A percentile compares a stretch with the other conserved stretches of the same genome.
Evolutionary conservation across 2,329 filamentous ascomycete species (phyloP).

Genomic region (Xylariaceae sp.): DNA sequence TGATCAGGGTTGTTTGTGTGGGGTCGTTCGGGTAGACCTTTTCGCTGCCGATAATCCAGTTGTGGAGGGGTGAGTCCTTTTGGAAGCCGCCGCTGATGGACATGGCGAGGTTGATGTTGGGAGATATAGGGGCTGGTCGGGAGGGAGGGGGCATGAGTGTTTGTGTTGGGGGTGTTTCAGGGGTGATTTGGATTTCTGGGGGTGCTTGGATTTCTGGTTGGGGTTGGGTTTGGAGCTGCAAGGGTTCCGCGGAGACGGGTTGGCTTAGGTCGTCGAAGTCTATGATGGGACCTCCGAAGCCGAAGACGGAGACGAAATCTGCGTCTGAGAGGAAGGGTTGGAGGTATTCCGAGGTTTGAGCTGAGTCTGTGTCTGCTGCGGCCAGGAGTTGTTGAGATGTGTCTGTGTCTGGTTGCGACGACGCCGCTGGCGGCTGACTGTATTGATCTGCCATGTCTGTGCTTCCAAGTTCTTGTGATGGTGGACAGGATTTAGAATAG

Average conservation of each 20-base stretch:
- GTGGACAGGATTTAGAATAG: neutral
- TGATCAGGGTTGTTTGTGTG: neutral
- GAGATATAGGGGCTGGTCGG: neutral
- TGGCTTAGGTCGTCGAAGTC: too few species aligned
- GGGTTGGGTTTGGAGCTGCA: neutral
- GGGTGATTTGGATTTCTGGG: neutral
- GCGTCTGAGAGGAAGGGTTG: too few species aligned
- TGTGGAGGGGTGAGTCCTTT: neutral
- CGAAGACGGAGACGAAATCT: neutral
- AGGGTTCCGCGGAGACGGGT: too few species aligned
- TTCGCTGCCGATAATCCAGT: neutral
- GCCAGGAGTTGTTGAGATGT: neutral
- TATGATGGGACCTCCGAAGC: neutral
- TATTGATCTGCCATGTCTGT: neutral
- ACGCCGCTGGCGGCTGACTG: neutral
- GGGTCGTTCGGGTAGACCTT: neutral
- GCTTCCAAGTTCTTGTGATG: neutral
- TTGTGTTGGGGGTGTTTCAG: too few species aligned
- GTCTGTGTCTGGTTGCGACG: neutral
- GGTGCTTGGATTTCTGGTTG: neutral
- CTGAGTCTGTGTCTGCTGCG: neutral
- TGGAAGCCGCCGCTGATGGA: neutral
- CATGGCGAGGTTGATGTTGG: neutral
- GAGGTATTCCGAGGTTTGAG: neutral
- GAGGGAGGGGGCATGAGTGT: neutral